Evolutionary conservation across 129 eudicot species (phyloP).

Genomic region (Kitagawia praeruptora): DNA sequence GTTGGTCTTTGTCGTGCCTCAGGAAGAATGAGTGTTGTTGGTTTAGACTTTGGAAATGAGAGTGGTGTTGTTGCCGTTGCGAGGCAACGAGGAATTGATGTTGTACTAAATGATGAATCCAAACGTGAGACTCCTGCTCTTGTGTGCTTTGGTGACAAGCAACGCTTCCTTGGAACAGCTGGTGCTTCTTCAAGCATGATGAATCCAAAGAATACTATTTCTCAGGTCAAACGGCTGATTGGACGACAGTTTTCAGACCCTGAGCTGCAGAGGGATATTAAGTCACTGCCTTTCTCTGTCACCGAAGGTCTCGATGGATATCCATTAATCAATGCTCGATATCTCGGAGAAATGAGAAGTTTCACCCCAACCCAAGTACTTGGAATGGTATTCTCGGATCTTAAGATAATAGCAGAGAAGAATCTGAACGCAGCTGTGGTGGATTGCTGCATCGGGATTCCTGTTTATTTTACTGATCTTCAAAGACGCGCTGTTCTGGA

Average conservation of each 20-base stretch:
- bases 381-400: conserved; percentile 69
- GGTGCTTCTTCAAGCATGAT: conserved; percentile 90
- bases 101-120: conserved; percentile 84
- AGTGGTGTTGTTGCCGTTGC: conserved; percentile 95
- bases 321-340: conserved; percentile 64
- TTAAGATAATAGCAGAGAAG: conserved; percentile 77
- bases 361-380: conserved; percentile 77
- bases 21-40: conserved; percentile 86
- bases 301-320: conserved; percentile 84
- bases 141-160: conserved; percentile 93
- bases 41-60: conserved; percentile 87
- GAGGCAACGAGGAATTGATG: conserved; percentile 85
- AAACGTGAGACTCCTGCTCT: conserved; percentile 89
- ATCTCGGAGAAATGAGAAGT: conserved; percentile 62
- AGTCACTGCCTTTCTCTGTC: conserved; percentile 60
- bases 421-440: conserved; percentile 77
- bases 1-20: not conserved
- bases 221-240: conserved; percentile 71
- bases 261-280: conserved; percentile 74
- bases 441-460: conserved; percentile 89
- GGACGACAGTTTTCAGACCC: conserved; percentile 77
- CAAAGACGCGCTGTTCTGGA: conserved; percentile 84
- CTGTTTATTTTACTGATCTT: conserved; percentile 80
- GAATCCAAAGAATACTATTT: conserved; percentile 86
- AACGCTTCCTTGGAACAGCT: conserved; percentile 86